Percentiles rank a stretch among this genome's conserved stretches.
Evolutionary conservation across 139 green algal genomes (phyloP).

Genomic region (Chlamydomonas urium): DNA sequence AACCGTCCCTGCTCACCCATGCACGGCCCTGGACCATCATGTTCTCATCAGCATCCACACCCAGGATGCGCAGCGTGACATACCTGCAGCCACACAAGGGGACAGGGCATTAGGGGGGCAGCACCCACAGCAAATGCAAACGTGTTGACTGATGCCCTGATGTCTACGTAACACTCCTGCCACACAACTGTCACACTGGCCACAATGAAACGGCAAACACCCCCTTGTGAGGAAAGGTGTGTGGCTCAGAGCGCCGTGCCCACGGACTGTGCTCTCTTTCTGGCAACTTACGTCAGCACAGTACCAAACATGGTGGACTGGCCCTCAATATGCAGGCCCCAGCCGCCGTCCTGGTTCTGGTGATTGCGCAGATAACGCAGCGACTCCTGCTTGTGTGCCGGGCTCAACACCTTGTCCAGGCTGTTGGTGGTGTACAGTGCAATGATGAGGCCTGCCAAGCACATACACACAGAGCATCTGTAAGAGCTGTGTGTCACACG

Average conservation of each 20-base stretch:
- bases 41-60: constrained; percentile 50
- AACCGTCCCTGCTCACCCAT: constrained; percentile 58
- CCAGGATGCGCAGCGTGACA: constrained; percentile 61
- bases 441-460: constrained; percentile 88
- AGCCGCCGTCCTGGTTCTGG: constrained; percentile 94
- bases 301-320: constrained; percentile 98
- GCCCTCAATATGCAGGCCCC: constrained; percentile 97
- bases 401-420: constrained; percentile 72
- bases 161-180: no score
- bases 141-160: no score
- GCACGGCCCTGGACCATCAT: constrained; percentile 36
- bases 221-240: no score
- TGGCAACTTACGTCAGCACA: constrained; percentile 65
- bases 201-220: no score
- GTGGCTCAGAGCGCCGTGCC: no score
- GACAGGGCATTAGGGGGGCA: no score
- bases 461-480: no score
- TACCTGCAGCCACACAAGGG: no score
- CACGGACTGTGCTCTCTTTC: no score
- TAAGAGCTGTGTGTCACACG: no score
- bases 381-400: constrained; percentile 63
- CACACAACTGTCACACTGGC: no score
- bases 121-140: no score
- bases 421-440: constrained; percentile 68
- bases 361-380: constrained; percentile 93